These are phyloP conservation scores for Coccomyxa subellipsoidea DNA, from an alignment of 163 green algal species.

Conservation along the genomic window DNA sequence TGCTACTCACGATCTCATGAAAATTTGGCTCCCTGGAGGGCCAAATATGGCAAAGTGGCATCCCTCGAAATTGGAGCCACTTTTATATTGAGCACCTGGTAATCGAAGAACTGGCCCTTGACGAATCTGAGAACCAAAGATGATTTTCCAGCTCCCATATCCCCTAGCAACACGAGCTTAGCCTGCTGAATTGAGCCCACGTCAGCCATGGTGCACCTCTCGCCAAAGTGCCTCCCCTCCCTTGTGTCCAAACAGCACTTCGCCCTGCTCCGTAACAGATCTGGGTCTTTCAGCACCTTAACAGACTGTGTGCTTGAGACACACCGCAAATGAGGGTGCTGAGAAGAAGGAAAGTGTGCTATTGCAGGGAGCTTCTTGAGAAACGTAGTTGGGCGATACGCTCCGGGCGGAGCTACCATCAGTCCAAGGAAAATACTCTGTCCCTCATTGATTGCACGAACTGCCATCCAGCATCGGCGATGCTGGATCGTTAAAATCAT, in stretches of 20 bases:
- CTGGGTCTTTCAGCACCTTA: neutral
- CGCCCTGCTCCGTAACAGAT: neutral
- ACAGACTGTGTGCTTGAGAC: neutral
- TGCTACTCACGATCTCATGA: neutral
- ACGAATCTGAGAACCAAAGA: slow-evolving; percentile 95
- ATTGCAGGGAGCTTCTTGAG: too few relatives aligned
- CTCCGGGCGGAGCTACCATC: neutral
- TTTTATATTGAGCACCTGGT: slow-evolving; percentile 63
- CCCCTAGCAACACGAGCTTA: slow-evolving; percentile 94
- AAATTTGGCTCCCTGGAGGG: neutral
- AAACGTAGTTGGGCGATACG: neutral
- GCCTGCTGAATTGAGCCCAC: slow-evolving; percentile 46
- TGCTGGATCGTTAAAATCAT: too few relatives aligned
- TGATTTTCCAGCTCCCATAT: slow-evolving; percentile 97
- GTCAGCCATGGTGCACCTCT: neutral
- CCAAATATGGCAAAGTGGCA: neutral
- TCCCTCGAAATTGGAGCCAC: neutral
- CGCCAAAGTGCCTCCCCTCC: neutral
- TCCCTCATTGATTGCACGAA: too few relatives aligned
- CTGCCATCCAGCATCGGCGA: too few relatives aligned
- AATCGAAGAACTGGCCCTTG: slow-evolving; percentile 96
- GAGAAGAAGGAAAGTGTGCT: neutral
- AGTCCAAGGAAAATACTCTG: neutral
- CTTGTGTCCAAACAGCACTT: neutral
- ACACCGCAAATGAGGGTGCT: neutral